Conservation (phyloP, 352 stramenopile species). For the Pythium coloratum region DNA sequence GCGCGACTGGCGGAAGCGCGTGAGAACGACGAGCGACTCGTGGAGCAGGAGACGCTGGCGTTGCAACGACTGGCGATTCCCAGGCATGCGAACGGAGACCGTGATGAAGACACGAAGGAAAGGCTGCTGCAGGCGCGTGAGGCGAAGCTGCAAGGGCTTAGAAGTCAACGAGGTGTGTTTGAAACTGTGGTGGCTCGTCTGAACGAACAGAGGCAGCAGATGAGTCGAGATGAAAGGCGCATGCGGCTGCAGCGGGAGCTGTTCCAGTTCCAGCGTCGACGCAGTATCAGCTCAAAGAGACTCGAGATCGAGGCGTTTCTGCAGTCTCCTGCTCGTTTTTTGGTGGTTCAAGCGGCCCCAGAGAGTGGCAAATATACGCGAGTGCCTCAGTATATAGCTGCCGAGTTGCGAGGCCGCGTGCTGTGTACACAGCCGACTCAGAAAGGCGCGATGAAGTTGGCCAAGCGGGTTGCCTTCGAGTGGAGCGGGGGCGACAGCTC, state of each 20-base stretch:
- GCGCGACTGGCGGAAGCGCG: neutral
- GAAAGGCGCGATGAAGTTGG: neutral
- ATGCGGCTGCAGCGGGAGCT: neutral
- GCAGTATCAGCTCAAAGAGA: neutral
- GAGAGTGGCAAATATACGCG: neutral
- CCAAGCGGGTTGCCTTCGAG: neutral
- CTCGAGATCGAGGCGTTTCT: slow-evolving; percentile 5
- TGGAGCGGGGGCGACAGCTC: neutral
- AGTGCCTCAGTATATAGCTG: neutral
- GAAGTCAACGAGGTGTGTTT: neutral
- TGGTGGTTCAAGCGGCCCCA: neutral
- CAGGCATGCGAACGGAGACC: neutral
- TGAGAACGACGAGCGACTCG: neutral
- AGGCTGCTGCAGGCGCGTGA: neutral
- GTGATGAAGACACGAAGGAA: neutral
- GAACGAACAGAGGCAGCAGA: neutral
- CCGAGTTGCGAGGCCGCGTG: neutral
- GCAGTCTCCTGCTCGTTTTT: neutral
- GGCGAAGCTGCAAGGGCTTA: neutral
- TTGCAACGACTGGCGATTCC: neutral
- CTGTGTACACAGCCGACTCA: neutral
- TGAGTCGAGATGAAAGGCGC: neutral
- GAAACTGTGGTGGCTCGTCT: neutral
- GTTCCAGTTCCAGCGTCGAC: neutral
- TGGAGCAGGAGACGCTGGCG: neutral